phyloP scores from a whole-genome alignment of 2,329 filamentous ascomycete genomes.

The Ceratocystis diversiconidia region DNA sequence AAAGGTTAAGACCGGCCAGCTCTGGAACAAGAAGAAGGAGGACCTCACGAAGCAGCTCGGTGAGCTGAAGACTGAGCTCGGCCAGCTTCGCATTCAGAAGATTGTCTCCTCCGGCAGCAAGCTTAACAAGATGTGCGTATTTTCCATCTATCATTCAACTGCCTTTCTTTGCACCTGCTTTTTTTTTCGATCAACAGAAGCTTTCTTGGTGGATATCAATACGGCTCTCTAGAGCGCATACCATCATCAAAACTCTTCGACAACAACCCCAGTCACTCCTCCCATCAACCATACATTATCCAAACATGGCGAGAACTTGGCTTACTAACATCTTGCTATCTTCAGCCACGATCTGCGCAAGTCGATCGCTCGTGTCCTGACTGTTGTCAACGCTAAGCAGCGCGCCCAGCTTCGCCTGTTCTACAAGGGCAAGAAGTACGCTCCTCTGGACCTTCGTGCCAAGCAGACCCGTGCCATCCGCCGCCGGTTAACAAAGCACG shows the following conservation, averaged over 20 bases:
- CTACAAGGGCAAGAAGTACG: conserved; percentile 99
- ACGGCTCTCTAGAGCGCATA: background rate
- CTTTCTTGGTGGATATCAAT: background rate
- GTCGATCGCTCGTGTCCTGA: conserved; percentile 96
- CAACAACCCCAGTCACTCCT: background rate
- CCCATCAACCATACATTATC: background rate
- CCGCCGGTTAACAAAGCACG: conserved; percentile 83
- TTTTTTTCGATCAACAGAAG: background rate
- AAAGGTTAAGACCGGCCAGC: conserved; percentile 87
- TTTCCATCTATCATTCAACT: conserved; percentile 5
- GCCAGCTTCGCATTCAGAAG: conserved; percentile 96
- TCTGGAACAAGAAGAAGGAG: conserved; percentile 99
- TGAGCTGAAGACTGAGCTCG: conserved; percentile 92
- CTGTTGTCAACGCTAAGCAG: conserved; percentile 99
- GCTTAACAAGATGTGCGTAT: conserved; percentile 86
- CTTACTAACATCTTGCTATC: conserved; percentile 21
- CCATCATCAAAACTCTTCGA: background rate
- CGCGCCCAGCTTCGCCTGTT: conserved; percentile 93
- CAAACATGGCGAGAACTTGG: background rate
- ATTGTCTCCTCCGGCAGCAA: conserved; percentile 89
- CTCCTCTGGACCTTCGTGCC: conserved; percentile 91
- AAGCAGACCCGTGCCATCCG: conserved; percentile 98
- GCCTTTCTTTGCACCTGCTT: background rate
- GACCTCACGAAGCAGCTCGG: conserved; percentile 90
- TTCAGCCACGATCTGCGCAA: conserved; percentile 94